Base-by-base conservation (phyloP, 1,284 basidiomycete genomes). In the Takashimella tepidaria region DNA sequence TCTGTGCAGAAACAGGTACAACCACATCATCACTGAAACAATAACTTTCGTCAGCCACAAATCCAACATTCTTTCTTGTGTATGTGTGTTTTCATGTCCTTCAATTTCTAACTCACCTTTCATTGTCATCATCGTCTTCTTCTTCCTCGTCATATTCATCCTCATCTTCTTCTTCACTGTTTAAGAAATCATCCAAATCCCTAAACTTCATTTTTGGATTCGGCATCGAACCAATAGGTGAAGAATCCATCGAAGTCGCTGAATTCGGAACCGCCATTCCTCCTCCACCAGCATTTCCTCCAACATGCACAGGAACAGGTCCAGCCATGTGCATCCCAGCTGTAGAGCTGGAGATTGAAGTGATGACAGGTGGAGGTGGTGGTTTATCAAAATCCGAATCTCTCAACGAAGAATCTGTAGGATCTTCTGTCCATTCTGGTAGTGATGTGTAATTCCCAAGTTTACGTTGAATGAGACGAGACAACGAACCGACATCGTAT, bases 381-480 rank as follows among this genome's bases (percentile, higher is more conserved):
- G 51, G 16, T 49, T 12, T 55, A 62, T 51, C 50, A 53, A 75
- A 37, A 56, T 73, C 74, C 2, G 72, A 69, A 53, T 78, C 77
- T 41, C 78, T 69, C 11, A 79, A 55, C 2, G 70, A 67, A 5
- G 73, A 58, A 57, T 78, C 77, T 13, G 76, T 77, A 5, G 77
- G 77, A 55, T 78, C 76, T 51, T 77, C 73, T 3, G 73, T 74
- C 77, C 77, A 78, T 24, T 71, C 71, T 10, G 72, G 73, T 19
- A 76, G 60, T 4, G 53, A 58, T 31, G 60, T 60, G 56, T 76
- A 76, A 1, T 63, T 66, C 5, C 58, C 54, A 47, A 76, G 51
- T 49, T 60, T 63, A 51, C 66, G 68, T 5, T 58, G 47, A 1
- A 61, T 58, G 10, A 72, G 52, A 16, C 70, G 63, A 0, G 73